phyloP scores from a whole-genome alignment of 352 stramenopile species.

The Phytopythium cucurbitacearum region DNA sequence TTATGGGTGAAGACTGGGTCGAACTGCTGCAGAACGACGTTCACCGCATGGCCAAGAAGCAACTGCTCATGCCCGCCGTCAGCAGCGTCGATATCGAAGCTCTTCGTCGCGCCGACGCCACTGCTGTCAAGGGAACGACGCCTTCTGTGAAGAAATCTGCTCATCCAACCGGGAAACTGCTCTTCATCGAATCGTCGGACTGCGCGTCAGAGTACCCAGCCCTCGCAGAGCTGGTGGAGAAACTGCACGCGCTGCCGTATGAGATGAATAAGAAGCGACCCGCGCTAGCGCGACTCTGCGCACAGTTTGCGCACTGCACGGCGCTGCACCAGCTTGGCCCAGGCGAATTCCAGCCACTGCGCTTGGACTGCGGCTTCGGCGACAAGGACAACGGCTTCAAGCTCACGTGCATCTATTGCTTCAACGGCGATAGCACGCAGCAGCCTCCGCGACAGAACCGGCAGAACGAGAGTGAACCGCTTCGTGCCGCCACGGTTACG shows the following conservation, averaged over 20 bases:
- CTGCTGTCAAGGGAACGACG: conserved; percentile 1
- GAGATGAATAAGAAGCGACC: conserved; percentile 78
- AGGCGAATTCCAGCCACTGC: conserved; percentile 44
- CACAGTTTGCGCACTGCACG: conserved; percentile 65
- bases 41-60: conserved; percentile 50
- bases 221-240: conserved; percentile 66
- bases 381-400: conserved; percentile 80
- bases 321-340: conserved; percentile 39
- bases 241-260: conserved; percentile 69
- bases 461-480: not conserved
- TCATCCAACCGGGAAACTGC: conserved; percentile 24
- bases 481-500: conserved; percentile 13
- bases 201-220: conserved; percentile 59
- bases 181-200: conserved; percentile 61
- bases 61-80: conserved; percentile 34
- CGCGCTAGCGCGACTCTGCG: conserved; percentile 38
- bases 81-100: conserved; percentile 16
- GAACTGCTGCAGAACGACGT: conserved; percentile 63
- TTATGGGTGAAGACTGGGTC: conserved; percentile 80
- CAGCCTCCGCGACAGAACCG: conserved; percentile 2
- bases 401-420: conserved; percentile 72
- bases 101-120: conserved; percentile 8
- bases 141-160: not conserved
- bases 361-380: conserved; percentile 59
- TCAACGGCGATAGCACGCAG: conserved; percentile 19